Evolutionary conservation across 2,329 filamentous ascomycete genomes (phyloP).

Genomic region (Coleophoma cylindrospora): DNA sequence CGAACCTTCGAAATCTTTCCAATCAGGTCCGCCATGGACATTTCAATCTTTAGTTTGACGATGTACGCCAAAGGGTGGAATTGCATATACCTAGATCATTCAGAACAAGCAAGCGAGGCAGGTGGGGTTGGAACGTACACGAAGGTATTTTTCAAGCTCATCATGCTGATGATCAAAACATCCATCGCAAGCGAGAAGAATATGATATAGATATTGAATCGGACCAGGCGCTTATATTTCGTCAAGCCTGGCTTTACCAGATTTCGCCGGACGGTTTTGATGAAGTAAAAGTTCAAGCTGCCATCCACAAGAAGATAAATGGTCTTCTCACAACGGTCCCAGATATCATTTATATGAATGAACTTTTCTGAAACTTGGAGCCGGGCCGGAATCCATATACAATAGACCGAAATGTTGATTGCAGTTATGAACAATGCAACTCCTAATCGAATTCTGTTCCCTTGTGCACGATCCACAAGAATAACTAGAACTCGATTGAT

Average conservation of each 20-base stretch:
- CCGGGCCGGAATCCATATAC: slow-evolving; percentile 47
- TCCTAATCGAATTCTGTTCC: slow-evolving; percentile 35
- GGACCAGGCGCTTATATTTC: slow-evolving; percentile 33
- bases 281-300: slow-evolving; percentile 47
- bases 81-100: slow-evolving; percentile 26
- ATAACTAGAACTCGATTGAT: slow-evolving; percentile 48
- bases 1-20: slow-evolving; percentile 15
- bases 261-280: slow-evolving; percentile 32
- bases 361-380: slow-evolving; percentile 35
- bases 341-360: slow-evolving; percentile 41
- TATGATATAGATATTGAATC: slow-evolving; percentile 35
- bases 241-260: slow-evolving; percentile 32
- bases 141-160: slow-evolving; percentile 30
- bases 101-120: neutral
- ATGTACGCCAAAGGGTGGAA: slow-evolving; percentile 37
- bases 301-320: slow-evolving; percentile 46
- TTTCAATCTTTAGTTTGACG: slow-evolving; percentile 38
- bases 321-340: slow-evolving; percentile 48
- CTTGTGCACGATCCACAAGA: slow-evolving; percentile 32
- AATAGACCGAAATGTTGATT: slow-evolving; percentile 49
- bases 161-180: slow-evolving; percentile 32
- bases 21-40: slow-evolving; percentile 37
- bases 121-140: slow-evolving; percentile 19
- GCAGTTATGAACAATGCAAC: slow-evolving; percentile 32
- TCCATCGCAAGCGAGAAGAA: slow-evolving; percentile 35